phyloP scores from a whole-genome alignment of 140 eudicot species.

The Senecio squalidus region DNA sequence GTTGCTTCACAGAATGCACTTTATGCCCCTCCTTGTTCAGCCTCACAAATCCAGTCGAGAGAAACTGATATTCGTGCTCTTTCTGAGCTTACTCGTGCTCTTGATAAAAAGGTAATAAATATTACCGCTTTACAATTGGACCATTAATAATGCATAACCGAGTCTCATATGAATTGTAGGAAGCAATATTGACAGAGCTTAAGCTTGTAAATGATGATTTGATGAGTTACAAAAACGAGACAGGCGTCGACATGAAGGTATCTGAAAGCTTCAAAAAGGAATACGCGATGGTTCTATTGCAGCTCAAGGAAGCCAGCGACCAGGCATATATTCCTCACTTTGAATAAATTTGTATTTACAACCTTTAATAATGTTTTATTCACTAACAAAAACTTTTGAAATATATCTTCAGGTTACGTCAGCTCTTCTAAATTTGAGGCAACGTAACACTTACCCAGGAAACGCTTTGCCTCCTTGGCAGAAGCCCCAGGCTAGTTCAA shows the following conservation, averaged over 20 bases:
- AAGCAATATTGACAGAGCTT: slow-evolving; percentile 68
- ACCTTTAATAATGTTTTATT: neutral
- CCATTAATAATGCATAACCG: neutral
- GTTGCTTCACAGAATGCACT: slow-evolving; percentile 36
- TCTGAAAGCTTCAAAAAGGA: slow-evolving; percentile 75
- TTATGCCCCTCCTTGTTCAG: slow-evolving; percentile 35
- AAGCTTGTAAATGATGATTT: slow-evolving; percentile 78
- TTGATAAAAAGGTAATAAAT: slow-evolving; percentile 80
- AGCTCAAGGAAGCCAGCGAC: slow-evolving; percentile 70
- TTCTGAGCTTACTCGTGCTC: slow-evolving; percentile 74
- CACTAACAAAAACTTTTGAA: neutral
- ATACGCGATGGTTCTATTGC: slow-evolving; percentile 66
- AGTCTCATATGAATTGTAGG: slow-evolving; percentile 38
- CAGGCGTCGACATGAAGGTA: slow-evolving; percentile 49
- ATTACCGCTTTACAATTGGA: neutral
- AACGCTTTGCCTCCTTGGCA: slow-evolving; percentile 38
- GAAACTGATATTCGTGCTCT: slow-evolving; percentile 85
- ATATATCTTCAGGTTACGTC: slow-evolving; percentile 47
- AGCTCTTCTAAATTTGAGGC: slow-evolving; percentile 46
- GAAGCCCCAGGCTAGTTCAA: slow-evolving; percentile 28
- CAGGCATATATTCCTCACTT: slow-evolving; percentile 45
- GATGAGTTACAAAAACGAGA: slow-evolving; percentile 49
- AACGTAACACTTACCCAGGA: slow-evolving; percentile 59
- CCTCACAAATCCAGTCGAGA: slow-evolving; percentile 57
- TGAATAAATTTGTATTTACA: neutral